Evolutionary conservation across 2,329 filamentous ascomycete genomes (phyloP).

Genomic region (Rachicladosporium sp.): DNA sequence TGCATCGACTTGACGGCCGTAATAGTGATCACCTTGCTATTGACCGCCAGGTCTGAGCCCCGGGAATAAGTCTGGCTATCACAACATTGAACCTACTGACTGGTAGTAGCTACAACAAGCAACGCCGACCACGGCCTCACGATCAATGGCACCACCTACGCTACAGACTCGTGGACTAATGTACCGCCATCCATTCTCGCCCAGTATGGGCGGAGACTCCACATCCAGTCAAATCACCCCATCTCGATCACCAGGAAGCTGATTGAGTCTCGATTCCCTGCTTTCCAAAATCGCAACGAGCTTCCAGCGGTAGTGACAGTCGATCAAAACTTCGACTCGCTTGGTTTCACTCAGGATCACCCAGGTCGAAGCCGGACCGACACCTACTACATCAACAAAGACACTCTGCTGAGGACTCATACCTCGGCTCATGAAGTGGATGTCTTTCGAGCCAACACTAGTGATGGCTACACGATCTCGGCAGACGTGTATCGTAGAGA

Average conservation of each 20-base stretch:
- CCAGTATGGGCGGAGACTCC: conserved; percentile 65
- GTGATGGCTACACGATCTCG: conserved; percentile 74
- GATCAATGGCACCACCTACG: conserved; percentile 53
- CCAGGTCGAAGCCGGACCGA: conserved; percentile 78
- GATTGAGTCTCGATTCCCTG: conserved; percentile 78
- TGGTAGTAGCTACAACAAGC: not conserved
- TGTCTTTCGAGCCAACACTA: conserved; percentile 59
- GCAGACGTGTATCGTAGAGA: conserved; percentile 94
- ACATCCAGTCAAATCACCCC: conserved; percentile 83
- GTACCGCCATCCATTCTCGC: conserved; percentile 61
- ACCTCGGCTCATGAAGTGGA: conserved; percentile 88
- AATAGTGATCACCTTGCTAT: no score
- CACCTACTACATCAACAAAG: conserved; percentile 86
- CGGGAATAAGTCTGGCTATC: no score
- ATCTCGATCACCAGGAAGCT: conserved; percentile 81
- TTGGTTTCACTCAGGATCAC: conserved; percentile 80
- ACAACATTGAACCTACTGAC: no score
- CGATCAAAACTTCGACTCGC: conserved; percentile 87
- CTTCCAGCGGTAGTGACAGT: conserved; percentile 76
- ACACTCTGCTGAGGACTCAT: conserved; percentile 79
- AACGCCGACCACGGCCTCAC: conserved; percentile 17
- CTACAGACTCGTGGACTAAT: conserved; percentile 75
- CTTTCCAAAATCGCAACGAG: conserved; percentile 64
- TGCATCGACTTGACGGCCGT: no score
- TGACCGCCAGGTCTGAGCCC: no score